Evolutionary conservation across 2,329 filamentous ascomycete genomes (phyloP).

Genomic region (Aspergillus aculeatinus): DNA sequence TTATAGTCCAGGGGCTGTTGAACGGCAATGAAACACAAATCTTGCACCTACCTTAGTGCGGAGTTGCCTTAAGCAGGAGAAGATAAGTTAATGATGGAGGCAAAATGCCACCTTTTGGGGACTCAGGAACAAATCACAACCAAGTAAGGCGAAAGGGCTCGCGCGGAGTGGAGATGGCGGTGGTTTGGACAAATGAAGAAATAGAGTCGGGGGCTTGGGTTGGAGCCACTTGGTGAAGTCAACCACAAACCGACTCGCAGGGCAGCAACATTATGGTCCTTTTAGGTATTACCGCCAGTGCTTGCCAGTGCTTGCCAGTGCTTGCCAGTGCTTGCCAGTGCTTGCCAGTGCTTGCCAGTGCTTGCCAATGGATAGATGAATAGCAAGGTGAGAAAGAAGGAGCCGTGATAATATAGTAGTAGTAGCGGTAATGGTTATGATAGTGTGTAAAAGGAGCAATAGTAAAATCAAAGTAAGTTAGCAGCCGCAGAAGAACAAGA

Average conservation of each 20-base stretch:
- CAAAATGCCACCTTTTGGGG: slow-evolving; percentile 3
- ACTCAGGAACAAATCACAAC: slow-evolving; percentile 2
- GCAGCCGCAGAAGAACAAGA: neutral
- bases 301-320: neutral
- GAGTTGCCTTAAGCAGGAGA: neutral
- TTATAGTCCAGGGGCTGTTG: neutral
- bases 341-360: neutral
- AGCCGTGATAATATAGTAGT: too few relatives aligned
- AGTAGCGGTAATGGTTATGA: neutral
- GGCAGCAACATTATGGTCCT: neutral
- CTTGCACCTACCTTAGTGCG: neutral
- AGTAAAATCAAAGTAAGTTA: neutral
- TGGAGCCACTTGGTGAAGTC: slow-evolving; percentile 17
- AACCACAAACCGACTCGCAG: slow-evolving; percentile 10
- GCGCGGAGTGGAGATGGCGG: slow-evolving; percentile 13
- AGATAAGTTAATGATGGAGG: neutral
- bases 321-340: neutral
- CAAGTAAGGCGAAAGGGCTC: slow-evolving; percentile 11
- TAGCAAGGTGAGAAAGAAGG: neutral
- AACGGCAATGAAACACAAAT: neutral
- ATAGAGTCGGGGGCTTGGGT: neutral
- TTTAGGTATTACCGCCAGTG: neutral
- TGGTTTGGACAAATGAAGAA: slow-evolving; percentile 15
- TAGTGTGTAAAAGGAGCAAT: neutral
- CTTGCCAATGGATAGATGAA: neutral